Evolutionary conservation across 148 eudicot species (phyloP).

Genomic region (Bassia scoparia): DNA sequence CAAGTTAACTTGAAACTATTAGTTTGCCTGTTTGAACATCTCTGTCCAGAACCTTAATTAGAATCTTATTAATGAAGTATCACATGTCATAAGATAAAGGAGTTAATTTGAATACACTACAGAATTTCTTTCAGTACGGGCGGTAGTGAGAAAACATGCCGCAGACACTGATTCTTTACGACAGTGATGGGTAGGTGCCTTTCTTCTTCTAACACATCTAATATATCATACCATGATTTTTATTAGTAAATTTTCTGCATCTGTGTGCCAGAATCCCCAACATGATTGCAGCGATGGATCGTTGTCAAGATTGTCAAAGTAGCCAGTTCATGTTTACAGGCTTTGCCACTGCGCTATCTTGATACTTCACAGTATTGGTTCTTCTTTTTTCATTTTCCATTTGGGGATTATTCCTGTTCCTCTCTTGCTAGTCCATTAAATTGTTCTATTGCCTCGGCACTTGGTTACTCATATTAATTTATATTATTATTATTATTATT

Average conservation of each 20-base stretch:
- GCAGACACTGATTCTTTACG: conserved; percentile 98
- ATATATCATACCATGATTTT: conserved; percentile 4
- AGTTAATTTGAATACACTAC: conserved; percentile 53
- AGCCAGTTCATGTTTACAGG: conserved; percentile 99
- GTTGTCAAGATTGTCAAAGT: conserved; percentile 94
- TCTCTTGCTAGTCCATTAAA: too few relatives aligned
- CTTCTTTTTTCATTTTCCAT: too few relatives aligned
- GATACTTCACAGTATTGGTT: conserved; percentile 38
- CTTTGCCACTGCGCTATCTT: conserved; percentile 93
- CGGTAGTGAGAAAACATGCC: conserved; percentile 96
- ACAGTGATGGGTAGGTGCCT: conserved; percentile 76
- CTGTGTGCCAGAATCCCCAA: conserved; percentile 84
- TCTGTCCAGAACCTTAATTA: too few relatives aligned
- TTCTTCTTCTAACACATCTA: background rate
- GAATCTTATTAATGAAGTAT: background rate
- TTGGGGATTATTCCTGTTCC: too few relatives aligned
- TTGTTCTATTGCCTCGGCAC: too few relatives aligned
- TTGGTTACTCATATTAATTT: too few relatives aligned
- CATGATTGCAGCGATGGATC: conserved; percentile 97
- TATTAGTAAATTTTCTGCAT: too few relatives aligned
- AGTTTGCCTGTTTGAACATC: background rate
- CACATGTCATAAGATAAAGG: conserved; percentile 68
- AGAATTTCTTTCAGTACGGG: conserved; percentile 93
- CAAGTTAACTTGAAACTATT: background rate
- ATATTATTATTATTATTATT: too few relatives aligned